phyloP scores from a whole-genome alignment of 176 grass and related monocot species.

The Olyra latifolia region DNA sequence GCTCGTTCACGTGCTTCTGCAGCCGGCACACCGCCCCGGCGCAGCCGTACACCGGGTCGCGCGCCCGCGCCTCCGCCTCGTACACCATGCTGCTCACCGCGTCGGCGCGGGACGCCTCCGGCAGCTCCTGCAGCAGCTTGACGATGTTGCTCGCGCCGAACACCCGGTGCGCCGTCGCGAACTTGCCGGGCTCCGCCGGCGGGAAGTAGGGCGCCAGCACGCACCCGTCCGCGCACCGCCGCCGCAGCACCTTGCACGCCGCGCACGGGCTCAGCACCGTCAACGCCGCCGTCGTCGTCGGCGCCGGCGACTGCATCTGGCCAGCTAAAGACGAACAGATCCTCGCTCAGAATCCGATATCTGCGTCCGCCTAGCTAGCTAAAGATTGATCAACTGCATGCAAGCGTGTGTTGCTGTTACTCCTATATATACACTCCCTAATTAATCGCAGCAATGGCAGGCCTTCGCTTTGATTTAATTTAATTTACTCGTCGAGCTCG shows the following conservation, averaged over 20 bases:
- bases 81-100: slow-evolving; percentile 8
- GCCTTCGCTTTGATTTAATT: too few relatives aligned
- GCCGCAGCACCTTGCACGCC: background rate
- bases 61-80: background rate
- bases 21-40: background rate
- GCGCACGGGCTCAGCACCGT: background rate
- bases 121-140: background rate
- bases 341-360: too few relatives aligned
- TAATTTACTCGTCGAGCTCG: too few relatives aligned
- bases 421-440: too few relatives aligned
- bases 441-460: too few relatives aligned
- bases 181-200: background rate
- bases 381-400: too few relatives aligned
- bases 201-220: background rate
- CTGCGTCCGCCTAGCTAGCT: too few relatives aligned
- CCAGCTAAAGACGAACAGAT: too few relatives aligned
- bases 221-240: background rate
- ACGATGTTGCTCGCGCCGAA: background rate
- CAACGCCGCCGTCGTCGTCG: too few relatives aligned
- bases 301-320: too few relatives aligned
- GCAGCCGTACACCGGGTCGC: background rate
- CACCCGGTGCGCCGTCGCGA: background rate
- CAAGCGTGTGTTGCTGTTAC: too few relatives aligned
- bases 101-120: background rate
- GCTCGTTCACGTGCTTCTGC: background rate